Evolutionary conservation across 805 yeast species (phyloP).

Genomic region (Nakazawaea wyomingensis): DNA sequence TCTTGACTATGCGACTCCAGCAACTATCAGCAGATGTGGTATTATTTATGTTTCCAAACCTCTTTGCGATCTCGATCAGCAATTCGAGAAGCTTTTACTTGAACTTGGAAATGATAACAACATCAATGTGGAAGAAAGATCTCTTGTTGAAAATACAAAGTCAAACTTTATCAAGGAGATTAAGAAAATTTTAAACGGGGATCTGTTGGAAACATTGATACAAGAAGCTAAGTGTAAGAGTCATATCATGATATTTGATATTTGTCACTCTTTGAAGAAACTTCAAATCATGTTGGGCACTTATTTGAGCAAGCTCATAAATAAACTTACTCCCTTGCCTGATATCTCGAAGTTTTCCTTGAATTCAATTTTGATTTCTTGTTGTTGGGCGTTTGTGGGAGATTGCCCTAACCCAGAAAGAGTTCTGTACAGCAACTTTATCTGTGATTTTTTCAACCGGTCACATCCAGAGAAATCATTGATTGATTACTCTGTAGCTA

Average conservation of each 20-base stretch:
- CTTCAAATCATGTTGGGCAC: conserved; percentile 35
- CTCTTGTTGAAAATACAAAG: no score
- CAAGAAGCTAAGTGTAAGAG: conserved; percentile 21
- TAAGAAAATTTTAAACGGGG: neutral
- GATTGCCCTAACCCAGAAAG: conserved; percentile 40
- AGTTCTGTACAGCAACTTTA: conserved; percentile 24
- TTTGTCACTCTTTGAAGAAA: conserved; percentile 31
- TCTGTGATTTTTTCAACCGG: conserved; percentile 16
- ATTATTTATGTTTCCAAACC: conserved; percentile 64
- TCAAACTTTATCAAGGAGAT: neutral
- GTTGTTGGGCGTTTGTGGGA: conserved; percentile 66
- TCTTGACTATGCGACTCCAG: conserved; percentile 71
- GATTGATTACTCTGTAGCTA: conserved; percentile 38
- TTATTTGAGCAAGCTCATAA: conserved; percentile 26
- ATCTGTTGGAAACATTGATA: conserved; percentile 19
- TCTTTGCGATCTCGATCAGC: conserved; percentile 11
- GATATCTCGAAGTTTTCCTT: conserved; percentile 26
- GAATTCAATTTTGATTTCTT: conserved; percentile 32
- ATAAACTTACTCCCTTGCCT: conserved; percentile 15
- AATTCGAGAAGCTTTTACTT: conserved; percentile 13
- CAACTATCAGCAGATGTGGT: conserved; percentile 91
- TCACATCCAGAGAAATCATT: conserved; percentile 17
- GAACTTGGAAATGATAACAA: no score
- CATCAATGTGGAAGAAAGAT: no score
- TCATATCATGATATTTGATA: conserved; percentile 51